These are phyloP conservation scores for Orbilia brochopaga DNA, from an alignment of 2,329 filamentous ascomycete species.

Conservation along the genomic window DNA sequence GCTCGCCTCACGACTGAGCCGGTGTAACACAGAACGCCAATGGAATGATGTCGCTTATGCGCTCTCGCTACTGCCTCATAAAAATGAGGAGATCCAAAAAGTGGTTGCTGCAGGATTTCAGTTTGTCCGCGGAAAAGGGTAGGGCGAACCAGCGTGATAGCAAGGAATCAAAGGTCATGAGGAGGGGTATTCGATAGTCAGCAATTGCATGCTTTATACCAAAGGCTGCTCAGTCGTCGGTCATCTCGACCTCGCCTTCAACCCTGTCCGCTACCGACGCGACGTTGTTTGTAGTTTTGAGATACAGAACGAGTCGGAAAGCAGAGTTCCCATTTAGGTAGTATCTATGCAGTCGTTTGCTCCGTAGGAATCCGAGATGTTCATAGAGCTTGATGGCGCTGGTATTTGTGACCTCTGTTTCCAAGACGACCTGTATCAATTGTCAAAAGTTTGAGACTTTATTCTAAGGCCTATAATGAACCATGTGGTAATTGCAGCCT, in stretches of 20 bases:
- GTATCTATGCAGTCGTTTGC: conserved; percentile 91
- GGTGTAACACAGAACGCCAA: conserved; percentile 90
- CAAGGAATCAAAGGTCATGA: no score
- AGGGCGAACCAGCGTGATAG: conserved; percentile 56
- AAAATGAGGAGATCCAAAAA: conserved; percentile 87
- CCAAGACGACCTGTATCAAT: conserved; percentile 72
- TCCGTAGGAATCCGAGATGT: conserved; percentile 85
- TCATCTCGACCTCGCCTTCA: conserved; percentile 44
- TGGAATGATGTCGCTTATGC: conserved; percentile 98
- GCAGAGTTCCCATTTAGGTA: conserved; percentile 97
- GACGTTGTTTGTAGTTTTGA: conserved; percentile 63
- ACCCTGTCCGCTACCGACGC: conserved; percentile 6
- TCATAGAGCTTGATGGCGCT: conserved; percentile 93
- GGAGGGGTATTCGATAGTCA: no score
- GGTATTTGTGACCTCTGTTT: conserved; percentile 92
- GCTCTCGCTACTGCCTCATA: conserved; percentile 85
- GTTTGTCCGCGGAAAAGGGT: conserved; percentile 66
- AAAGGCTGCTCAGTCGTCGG: conserved; percentile 24
- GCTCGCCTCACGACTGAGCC: conserved; percentile 79
- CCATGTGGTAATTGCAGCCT: conserved; percentile 40
- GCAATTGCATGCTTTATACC: no score
- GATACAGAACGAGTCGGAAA: conserved; percentile 81
- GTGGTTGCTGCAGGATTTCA: conserved; percentile 76
- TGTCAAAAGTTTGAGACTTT: conserved; percentile 3
- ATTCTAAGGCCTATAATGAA: conserved; percentile 10